Evolutionary conservation across 2,329 filamentous ascomycete species (phyloP).

Genomic region (Cercospora sp.): DNA sequence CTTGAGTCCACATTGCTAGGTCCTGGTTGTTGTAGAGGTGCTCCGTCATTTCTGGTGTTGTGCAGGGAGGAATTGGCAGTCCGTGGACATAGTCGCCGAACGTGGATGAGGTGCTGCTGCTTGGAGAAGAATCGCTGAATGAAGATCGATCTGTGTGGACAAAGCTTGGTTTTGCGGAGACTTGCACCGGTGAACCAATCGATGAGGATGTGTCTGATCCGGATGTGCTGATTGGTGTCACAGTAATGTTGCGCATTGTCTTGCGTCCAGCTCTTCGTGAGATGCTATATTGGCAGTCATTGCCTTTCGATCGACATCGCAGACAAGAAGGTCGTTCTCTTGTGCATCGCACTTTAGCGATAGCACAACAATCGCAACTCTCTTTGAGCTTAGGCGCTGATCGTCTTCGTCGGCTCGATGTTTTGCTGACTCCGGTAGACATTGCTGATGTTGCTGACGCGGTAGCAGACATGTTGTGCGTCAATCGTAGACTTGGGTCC

Average conservation of each 20-base stretch:
- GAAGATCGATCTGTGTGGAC: background rate
- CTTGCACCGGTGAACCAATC: conserved; percentile 8
- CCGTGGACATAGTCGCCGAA: background rate
- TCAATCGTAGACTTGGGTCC: background rate
- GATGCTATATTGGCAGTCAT: conserved; percentile 29
- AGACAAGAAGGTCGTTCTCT: conserved; percentile 30
- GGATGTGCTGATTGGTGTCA: conserved; percentile 4
- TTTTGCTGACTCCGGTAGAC: background rate
- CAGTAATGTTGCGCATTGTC: conserved; percentile 14
- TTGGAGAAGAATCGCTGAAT: background rate
- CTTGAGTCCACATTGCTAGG: conserved; percentile 5
- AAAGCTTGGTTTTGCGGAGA: background rate
- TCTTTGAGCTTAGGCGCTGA: conserved; percentile 25
- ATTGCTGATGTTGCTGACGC: background rate
- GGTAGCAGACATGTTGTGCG: background rate
- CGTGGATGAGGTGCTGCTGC: background rate
- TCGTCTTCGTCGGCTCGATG: conserved; percentile 13
- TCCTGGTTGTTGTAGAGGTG: background rate
- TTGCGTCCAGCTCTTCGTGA: conserved; percentile 30
- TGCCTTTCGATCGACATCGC: conserved; percentile 27
- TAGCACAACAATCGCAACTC: conserved; percentile 27
- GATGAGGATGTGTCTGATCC: conserved; percentile 12
- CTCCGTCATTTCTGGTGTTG: background rate
- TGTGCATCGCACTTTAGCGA: conserved; percentile 27
- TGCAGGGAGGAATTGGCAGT: background rate